Base-by-base conservation (phyloP, 352 stramenopile species). In the Phytopythium chamaehyphon region DNA sequence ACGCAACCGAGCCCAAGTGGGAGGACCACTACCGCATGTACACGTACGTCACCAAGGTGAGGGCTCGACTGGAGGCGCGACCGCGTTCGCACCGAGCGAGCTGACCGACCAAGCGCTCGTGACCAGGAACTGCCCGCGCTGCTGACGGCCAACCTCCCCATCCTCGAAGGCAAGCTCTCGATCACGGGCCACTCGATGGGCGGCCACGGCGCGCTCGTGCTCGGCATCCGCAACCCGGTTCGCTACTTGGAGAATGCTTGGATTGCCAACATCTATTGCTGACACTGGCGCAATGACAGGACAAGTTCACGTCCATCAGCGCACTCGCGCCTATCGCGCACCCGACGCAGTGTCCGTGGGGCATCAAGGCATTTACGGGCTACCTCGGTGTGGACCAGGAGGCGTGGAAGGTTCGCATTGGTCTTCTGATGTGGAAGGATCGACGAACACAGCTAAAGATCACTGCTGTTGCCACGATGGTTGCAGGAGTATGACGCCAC, bases 141-240 rank as follows among this genome's bases (percentile, higher is more conserved):
- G 14, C 67, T 99, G 18, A 64, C 76, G 33, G 66, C 77, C 31
- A 79, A 98, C 51, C 97, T 98, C 55, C 81, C 80, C 0, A 57
- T 91, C 12, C 53, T 90, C 6, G 73, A 96, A 51, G 86, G 92
- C 50, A 83, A 85, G 46, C 69, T 85, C 51, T 90, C 88, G 6
- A 97, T 99, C 53, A 94, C 83, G 61, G 97, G 97, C 18, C 97
- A 99, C 83, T 97, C 83, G 7, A 99, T 99, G 96, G 95, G 96
- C 47, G 97, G 96, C 36, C 96, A 99, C 69, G 96, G 97, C 35
- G 94, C 96, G 4, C 70, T 99, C 12, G 96, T 95, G 22, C 93
- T 98, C 51, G 95, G 90, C 21, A 86, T 99, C 35, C 83, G 82
- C 40, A 96, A 94, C 69, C 64, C 77, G 16, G 79, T 82, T 66